phyloP scores from a whole-genome alignment of 2,329 filamentous ascomycete species.

The Colletotrichum sp. region DNA sequence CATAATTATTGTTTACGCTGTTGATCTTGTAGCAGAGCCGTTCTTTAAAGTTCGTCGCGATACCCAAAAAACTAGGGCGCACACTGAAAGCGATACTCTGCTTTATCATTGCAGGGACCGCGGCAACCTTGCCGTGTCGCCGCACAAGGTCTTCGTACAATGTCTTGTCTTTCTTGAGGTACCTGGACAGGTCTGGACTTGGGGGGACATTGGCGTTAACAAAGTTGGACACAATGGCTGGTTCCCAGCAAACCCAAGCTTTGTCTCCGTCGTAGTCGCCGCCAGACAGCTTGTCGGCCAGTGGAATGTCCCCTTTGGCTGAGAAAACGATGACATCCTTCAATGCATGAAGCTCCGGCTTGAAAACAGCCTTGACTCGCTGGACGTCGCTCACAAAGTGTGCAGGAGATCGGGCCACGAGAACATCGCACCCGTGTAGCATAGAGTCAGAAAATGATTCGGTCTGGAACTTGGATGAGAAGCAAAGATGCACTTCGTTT shows the following conservation, averaged over 20 bases:
- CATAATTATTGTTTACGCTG: conserved; percentile 48
- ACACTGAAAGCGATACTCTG: conserved; percentile 64
- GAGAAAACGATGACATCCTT: conserved; percentile 85
- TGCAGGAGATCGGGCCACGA: conserved; percentile 74
- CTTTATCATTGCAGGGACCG: conserved; percentile 52
- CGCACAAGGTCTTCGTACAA: conserved; percentile 50
- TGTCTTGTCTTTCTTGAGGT: conserved; percentile 53
- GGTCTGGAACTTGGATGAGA: conserved; percentile 68
- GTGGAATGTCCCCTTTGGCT: conserved; percentile 60
- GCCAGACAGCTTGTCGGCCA: conserved; percentile 76
- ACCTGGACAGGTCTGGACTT: conserved; percentile 50
- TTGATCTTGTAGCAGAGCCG: conserved; percentile 64
- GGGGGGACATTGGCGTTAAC: conserved; percentile 59
- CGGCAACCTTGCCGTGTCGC: conserved; percentile 17
- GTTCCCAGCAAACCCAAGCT: conserved; percentile 81
- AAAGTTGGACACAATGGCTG: conserved; percentile 69
- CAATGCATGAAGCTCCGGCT: conserved; percentile 66
- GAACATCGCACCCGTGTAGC: conserved; percentile 62
- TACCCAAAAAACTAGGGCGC: conserved; percentile 62
- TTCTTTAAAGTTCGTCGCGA: conserved; percentile 69
- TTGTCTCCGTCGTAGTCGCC: conserved; percentile 84
- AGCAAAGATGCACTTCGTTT: conserved; percentile 71
- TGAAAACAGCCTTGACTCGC: conserved; percentile 64
- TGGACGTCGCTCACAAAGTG: conserved; percentile 77
- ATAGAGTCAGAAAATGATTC: conserved; percentile 58